Evolutionary conservation across 2,329 filamentous ascomycete species (phyloP), one percentile per base, ranked within the genome.

Genomic region (Fusarium subtropicale): DNA sequence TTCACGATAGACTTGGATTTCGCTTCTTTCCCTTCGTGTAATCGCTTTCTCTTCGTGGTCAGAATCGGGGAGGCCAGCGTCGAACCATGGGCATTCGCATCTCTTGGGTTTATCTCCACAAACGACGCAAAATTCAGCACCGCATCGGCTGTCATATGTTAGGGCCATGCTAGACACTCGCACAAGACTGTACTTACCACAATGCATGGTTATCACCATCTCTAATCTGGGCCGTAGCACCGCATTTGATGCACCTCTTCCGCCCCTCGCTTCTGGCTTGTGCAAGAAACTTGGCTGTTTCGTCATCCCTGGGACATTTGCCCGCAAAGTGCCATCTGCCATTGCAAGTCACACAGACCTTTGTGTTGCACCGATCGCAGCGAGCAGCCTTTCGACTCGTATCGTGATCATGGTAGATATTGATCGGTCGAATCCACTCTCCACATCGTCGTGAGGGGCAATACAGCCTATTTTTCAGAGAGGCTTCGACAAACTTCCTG

Each of bases 151-250:
- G 56, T 48, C 71, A 31, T 10, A 16, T 41, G 44, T 72, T 54
- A 76, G 69, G 28, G 60, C 20, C 38, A 56, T 34, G n/a, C 20
- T 15, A 16, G 7, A 2, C 3, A 3, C 10, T 13, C 5, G 10
- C 1, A 0, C 13, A 46, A 7, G 13, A 34, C 20, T 33, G 18
- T 10, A 80, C 88, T 80, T 83, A 92, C 90, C 93, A 97, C 30
- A 89, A 93, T 88, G 97, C 95, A 77, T 95, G 93, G 79, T 95
- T 94, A 79, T 91, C 94, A 45, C 93, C 93, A 78, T 95, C 92
- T 71, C 91, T 91, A 51, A 93, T 81, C 78, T 97, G 92, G 45
- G 97, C 91, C 82, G 92, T 85, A 39, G 87, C 84, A 68, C 86
- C 88, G 80, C 94, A 97, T 66, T 84, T 89, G 76, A 89, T 90